Percentiles rank a stretch among this genome's conserved stretches.
Evolutionary conservation across 768 basidiomycete genomes (phyloP).

Genomic region (Phaeolepiota aurea): DNA sequence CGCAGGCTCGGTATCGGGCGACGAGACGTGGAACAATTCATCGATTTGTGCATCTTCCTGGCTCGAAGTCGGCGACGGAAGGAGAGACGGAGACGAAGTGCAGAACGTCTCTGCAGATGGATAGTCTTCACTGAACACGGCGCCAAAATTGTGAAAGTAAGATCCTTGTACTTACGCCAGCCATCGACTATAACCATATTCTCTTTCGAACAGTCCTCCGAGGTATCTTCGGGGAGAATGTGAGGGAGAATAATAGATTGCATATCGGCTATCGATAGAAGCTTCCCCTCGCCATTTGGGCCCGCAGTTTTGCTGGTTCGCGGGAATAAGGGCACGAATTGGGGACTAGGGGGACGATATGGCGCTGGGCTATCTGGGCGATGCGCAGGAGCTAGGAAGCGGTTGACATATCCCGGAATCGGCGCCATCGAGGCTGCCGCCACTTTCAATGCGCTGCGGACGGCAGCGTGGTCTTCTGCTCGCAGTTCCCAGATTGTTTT

Average conservation of each 20-base stretch:
- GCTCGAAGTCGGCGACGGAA: constrained; percentile 28
- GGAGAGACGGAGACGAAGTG: constrained; percentile 33
- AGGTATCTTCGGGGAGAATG: too few species aligned
- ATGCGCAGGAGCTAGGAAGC: neutral
- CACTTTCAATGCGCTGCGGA: too few species aligned
- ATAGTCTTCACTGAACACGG: neutral
- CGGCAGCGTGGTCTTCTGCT: neutral
- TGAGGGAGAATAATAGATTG: too few species aligned
- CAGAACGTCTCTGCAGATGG: constrained; percentile 23
- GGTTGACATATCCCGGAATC: too few species aligned
- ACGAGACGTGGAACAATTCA: constrained; percentile 41
- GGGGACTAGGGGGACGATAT: too few species aligned
- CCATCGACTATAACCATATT: constrained; percentile 57
- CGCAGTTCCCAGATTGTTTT: neutral
- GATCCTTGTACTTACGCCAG: constrained; percentile 45
- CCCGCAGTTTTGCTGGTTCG: too few species aligned
- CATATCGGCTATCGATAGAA: too few species aligned
- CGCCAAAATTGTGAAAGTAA: too few species aligned
- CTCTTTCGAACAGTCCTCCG: too few species aligned
- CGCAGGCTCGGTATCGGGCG: constrained; percentile 37
- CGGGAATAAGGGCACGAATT: too few species aligned
- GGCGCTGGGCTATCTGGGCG: too few species aligned
- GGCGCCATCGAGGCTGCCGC: neutral
- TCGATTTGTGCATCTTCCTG: constrained; percentile 42
- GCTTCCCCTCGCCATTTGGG: too few species aligned